phyloP scores from a whole-genome alignment of 2,329 filamentous ascomycete genomes.

The Colletotrichum cuscutae region DNA sequence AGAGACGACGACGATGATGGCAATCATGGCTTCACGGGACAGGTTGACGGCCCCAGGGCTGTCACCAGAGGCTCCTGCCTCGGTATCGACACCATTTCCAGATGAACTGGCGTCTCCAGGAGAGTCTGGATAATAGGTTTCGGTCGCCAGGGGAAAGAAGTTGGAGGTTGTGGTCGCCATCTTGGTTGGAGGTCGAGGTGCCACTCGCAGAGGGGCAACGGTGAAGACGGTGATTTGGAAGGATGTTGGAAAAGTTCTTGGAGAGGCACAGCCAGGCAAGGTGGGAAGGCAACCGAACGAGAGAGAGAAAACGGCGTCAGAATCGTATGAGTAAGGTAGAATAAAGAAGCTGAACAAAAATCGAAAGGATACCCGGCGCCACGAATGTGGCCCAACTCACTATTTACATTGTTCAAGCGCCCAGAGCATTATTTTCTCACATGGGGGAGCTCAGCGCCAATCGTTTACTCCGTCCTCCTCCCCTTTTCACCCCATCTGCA shows the following conservation, averaged over 20 bases:
- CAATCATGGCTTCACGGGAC: constrained; percentile 76
- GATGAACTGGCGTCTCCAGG: constrained; percentile 48
- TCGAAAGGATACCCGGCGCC: constrained; percentile 35
- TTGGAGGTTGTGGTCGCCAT: constrained; percentile 53
- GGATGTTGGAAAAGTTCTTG: neutral
- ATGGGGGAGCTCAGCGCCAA: constrained; percentile 17
- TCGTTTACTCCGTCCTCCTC: neutral
- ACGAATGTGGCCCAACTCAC: constrained; percentile 34
- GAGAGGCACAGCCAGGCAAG: neutral
- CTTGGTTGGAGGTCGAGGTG: constrained; percentile 23
- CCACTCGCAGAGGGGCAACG: constrained; percentile 20
- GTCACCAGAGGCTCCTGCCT: constrained; percentile 73
- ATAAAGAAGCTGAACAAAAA: constrained; percentile 31
- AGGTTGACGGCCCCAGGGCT: constrained; percentile 69
- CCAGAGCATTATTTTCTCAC: neutral
- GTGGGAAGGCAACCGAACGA: neutral
- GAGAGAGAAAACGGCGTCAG: constrained; percentile 20
- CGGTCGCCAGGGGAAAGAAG: constrained; percentile 56
- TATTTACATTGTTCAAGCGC: constrained; percentile 32
- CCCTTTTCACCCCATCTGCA: neutral
- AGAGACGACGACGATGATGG: constrained; percentile 79
- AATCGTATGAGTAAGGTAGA: constrained; percentile 33
- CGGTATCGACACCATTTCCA: constrained; percentile 55
- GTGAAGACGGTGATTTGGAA: neutral
- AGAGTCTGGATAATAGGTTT: constrained; percentile 48